Conservation (phyloP, 306 rosid species). For the Cercis canadensis region DNA sequence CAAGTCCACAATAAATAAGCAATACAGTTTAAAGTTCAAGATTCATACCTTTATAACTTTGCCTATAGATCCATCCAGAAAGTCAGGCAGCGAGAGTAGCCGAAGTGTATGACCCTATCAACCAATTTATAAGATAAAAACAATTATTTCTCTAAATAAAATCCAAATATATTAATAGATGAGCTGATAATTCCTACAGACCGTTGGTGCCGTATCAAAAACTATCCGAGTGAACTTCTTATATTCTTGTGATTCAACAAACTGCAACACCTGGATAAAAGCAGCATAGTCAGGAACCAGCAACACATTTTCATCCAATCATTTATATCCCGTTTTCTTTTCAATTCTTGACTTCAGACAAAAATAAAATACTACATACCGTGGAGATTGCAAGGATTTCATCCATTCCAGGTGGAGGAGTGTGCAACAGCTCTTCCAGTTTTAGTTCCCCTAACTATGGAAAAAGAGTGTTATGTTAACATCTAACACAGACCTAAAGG, state of each 20-base stretch:
- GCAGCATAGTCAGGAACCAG: constrained; percentile 35
- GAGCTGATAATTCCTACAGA: constrained; percentile 27
- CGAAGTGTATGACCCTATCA: constrained; percentile 86
- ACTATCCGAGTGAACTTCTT: constrained; percentile 77
- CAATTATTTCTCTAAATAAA: not conserved
- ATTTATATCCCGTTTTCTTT: not conserved
- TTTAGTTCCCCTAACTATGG: constrained; percentile 75
- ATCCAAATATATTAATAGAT: not conserved
- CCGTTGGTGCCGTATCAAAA: constrained; percentile 94
- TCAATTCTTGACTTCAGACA: not conserved
- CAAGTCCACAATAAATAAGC: constrained; percentile 17
- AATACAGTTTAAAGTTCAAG: constrained; percentile 10
- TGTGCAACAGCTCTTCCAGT: constrained; percentile 77
- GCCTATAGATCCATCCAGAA: constrained; percentile 83
- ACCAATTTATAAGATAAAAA: constrained; percentile 18
- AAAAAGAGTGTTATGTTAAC: constrained; percentile 30
- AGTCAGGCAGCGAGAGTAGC: constrained; percentile 82
- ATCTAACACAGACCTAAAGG: not conserved
- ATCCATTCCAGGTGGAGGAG: constrained; percentile 89
- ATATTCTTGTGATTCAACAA: constrained; percentile 79
- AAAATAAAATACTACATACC: constrained; percentile 40
- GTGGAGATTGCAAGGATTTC: constrained; percentile 83
- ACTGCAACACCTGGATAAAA: constrained; percentile 79
- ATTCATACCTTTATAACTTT: constrained; percentile 67
- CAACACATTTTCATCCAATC: constrained; percentile 17